Percentiles rank a stretch among this genome's conserved stretches.
Evolutionary conservation across 192 early-diverging fungal species (phyloP).

Genomic region (Diversispora eburnea): DNA sequence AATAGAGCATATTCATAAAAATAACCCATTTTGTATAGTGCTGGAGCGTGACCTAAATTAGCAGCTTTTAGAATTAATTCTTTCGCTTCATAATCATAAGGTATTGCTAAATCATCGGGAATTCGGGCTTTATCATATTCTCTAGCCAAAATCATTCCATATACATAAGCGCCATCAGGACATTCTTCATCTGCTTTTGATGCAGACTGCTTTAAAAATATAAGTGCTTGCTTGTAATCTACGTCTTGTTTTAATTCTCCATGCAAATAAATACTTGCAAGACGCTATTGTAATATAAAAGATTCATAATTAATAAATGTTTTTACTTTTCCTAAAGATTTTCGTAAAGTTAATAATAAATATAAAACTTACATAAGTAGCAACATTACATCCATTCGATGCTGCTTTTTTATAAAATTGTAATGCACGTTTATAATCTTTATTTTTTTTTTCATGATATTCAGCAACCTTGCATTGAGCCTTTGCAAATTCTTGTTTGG

Average conservation of each 20-base stretch:
- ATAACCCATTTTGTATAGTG: conserved; percentile 76
- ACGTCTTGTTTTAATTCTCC: conserved; percentile 66
- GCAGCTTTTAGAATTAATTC: conserved; percentile 73
- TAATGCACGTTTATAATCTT: conserved; percentile 58
- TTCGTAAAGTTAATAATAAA: no score
- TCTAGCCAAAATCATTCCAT: conserved; percentile 75
- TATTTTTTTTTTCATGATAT: conserved; percentile 60
- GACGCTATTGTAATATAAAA: conserved; percentile 45
- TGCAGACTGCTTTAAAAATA: conserved; percentile 77
- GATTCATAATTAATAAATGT: neutral
- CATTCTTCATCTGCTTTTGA: conserved; percentile 64
- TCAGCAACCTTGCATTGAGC: conserved; percentile 65
- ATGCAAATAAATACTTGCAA: conserved; percentile 71
- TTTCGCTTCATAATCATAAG: conserved; percentile 72
- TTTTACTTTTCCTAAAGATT: neutral
- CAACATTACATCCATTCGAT: conserved; percentile 56
- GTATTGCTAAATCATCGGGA: conserved; percentile 56
- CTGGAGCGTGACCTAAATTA: conserved; percentile 63
- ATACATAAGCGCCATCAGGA: conserved; percentile 71
- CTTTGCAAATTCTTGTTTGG: conserved; percentile 60
- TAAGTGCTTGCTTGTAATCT: conserved; percentile 75
- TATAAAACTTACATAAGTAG: conserved; percentile 55
- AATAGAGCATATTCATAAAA: conserved; percentile 77
- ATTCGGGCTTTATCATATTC: conserved; percentile 60
- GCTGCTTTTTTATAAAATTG: conserved; percentile 70